Percentiles rank a stretch among this genome's conserved stretches.
Evolutionary conservation across 208 protist species (phyloP).

Genomic region (Acanthamoeba healyi): DNA sequence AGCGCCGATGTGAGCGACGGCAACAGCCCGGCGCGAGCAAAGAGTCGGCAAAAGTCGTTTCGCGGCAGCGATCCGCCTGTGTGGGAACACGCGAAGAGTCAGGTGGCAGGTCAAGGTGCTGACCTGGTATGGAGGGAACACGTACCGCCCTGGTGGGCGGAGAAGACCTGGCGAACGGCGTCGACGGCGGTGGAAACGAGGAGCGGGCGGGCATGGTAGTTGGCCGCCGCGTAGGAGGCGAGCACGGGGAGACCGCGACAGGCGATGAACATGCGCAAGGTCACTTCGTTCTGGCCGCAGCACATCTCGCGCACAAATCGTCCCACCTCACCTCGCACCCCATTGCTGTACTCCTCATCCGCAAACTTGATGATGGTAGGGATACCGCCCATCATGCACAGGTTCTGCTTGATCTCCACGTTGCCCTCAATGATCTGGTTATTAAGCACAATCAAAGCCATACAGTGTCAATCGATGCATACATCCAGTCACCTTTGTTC

Average conservation of each 20-base stretch:
- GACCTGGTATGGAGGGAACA: too few relatives aligned
- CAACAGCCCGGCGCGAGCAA: slow-evolving; percentile 78
- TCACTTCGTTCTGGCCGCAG: slow-evolving; percentile 79
- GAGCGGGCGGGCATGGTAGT: neutral
- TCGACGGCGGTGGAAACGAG: slow-evolving; percentile 13
- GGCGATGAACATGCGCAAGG: slow-evolving; percentile 91
- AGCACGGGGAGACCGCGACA: slow-evolving; percentile 88
- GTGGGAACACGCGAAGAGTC: neutral
- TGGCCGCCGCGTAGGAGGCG: slow-evolving; percentile 83
- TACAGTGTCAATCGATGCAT: too few relatives aligned
- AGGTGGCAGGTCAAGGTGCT: neutral
- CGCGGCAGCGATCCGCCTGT: slow-evolving; percentile 75
- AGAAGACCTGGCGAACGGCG: slow-evolving; percentile 23
- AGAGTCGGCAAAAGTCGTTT: slow-evolving; percentile 86
- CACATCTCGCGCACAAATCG: slow-evolving; percentile 85
- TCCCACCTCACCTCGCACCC: slow-evolving; percentile 83
- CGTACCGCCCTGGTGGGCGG: neutral
- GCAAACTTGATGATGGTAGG: slow-evolving; percentile 88
- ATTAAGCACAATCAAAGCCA: too few relatives aligned
- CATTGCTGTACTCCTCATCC: slow-evolving; percentile 61
- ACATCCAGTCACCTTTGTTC: too few relatives aligned
- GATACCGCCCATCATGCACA: slow-evolving; percentile 89
- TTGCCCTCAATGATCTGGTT: slow-evolving; percentile 82
- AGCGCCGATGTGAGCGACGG: slow-evolving; percentile 37
- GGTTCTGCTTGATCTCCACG: slow-evolving; percentile 87